phyloP scores from a whole-genome alignment of 2,329 filamentous ascomycete genomes.

The Rutstroemia sp. region DNA sequence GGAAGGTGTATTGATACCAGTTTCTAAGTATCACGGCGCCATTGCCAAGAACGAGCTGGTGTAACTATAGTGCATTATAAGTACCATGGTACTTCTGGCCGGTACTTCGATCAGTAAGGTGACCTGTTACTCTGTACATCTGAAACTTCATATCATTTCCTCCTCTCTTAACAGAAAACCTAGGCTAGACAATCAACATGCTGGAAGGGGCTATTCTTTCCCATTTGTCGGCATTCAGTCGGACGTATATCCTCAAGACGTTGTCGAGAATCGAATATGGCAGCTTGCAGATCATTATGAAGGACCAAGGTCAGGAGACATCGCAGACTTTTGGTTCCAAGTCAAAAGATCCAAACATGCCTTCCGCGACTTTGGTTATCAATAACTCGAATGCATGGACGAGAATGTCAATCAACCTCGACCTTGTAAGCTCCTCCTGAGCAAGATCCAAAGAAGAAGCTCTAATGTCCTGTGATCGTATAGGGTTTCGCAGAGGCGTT shows the following conservation, averaged over 20 bases:
- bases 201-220: neutral
- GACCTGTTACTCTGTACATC: too few relatives aligned
- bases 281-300: neutral
- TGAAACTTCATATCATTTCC: neutral
- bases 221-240: neutral
- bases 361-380: neutral
- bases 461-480: neutral
- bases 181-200: neutral
- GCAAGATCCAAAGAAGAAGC: neutral
- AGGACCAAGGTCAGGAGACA: neutral
- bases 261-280: slow-evolving; percentile 1
- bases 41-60: too few relatives aligned
- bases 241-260: neutral
- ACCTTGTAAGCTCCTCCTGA: neutral
- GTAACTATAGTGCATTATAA: too few relatives aligned
- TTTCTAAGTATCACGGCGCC: too few relatives aligned
- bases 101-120: too few relatives aligned
- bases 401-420: neutral
- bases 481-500: slow-evolving; percentile 38
- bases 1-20: too few relatives aligned
- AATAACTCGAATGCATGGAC: slow-evolving; percentile 1
- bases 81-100: too few relatives aligned
- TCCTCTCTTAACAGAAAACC: neutral
- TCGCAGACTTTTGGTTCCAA: neutral
- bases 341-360: neutral